Conservation (phyloP, 208 protist genomes). For the Trypanosoma cruzi region DNA sequence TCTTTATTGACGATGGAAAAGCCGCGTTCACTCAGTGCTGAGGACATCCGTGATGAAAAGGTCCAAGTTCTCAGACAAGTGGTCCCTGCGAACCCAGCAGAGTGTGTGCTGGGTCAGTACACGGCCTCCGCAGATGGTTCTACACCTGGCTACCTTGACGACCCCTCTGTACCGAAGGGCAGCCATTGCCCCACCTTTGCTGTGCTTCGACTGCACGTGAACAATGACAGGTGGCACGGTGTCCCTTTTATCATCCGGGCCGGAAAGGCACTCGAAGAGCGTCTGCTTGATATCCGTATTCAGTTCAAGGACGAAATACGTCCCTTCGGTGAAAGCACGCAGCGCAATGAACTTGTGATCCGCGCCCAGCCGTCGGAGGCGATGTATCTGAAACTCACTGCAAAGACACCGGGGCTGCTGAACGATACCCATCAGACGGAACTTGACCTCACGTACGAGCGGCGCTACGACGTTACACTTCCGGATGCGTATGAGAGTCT, state of each 20-base stretch:
- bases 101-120: constrained; percentile 95
- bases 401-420: constrained; percentile 84
- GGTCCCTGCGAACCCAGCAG: constrained; percentile 91
- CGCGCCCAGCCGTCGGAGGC: constrained; percentile 92
- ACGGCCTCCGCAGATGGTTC: constrained; percentile 70
- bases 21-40: too few relatives aligned
- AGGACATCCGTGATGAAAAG: too few relatives aligned
- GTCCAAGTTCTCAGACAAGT: too few relatives aligned
- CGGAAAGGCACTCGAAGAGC: constrained; percentile 90
- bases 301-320: constrained; percentile 91
- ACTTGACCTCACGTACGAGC: constrained; percentile 90
- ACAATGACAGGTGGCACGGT: constrained; percentile 94
- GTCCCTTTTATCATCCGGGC: constrained; percentile 94
- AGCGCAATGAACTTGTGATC: constrained; percentile 94
- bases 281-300: constrained; percentile 82
- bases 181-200: constrained; percentile 92
- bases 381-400: constrained; percentile 93
- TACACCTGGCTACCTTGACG: constrained; percentile 90
- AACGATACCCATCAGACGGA: constrained; percentile 85
- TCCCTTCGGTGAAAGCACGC: constrained; percentile 71
- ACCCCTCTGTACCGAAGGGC: constrained; percentile 74
- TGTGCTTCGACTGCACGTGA: constrained; percentile 77
- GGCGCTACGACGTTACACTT: constrained; percentile 75
- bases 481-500: constrained; percentile 94
- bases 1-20: too few relatives aligned